Conservation (phyloP, 208 protist genomes). For the Leishmania arabica region DNA sequence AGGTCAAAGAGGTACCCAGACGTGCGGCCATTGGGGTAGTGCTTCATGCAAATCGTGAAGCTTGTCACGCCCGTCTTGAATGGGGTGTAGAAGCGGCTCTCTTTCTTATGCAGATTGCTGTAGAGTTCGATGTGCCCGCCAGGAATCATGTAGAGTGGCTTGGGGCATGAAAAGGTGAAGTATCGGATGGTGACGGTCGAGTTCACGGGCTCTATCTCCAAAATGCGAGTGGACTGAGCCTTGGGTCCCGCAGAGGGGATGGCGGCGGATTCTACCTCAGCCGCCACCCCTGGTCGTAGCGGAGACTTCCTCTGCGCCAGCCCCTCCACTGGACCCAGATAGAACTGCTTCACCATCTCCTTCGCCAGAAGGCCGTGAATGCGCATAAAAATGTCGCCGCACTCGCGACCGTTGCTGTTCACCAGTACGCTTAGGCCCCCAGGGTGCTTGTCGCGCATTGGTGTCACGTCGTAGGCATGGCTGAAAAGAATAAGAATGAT, state of each 20-base stretch:
- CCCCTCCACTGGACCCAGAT: conserved; percentile 39
- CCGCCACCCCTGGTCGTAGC: conserved; percentile 7
- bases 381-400: conserved; percentile 65
- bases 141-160: conserved; percentile 39
- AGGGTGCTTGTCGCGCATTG: conserved; percentile 50
- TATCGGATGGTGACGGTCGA: conserved; percentile 24
- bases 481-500: conserved; percentile 56
- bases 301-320: conserved; percentile 14
- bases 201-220: conserved; percentile 31
- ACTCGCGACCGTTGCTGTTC: conserved; percentile 62
- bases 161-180: conserved; percentile 50
- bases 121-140: conserved; percentile 63
- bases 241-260: not conserved
- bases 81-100: conserved; percentile 55
- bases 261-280: not conserved
- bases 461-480: conserved; percentile 57
- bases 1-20: conserved; percentile 52
- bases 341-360: conserved; percentile 39
- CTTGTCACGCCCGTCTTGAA: conserved; percentile 45
- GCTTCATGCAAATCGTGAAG: conserved; percentile 64
- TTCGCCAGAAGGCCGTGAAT: conserved; percentile 64
- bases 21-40: conserved; percentile 41
- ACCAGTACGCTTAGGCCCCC: conserved; percentile 46
- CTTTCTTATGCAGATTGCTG: conserved; percentile 22
- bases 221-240: conserved; percentile 26